Conservation (phyloP, 2,329 filamentous ascomycete species). For the Waltergamsia citrina region DNA sequence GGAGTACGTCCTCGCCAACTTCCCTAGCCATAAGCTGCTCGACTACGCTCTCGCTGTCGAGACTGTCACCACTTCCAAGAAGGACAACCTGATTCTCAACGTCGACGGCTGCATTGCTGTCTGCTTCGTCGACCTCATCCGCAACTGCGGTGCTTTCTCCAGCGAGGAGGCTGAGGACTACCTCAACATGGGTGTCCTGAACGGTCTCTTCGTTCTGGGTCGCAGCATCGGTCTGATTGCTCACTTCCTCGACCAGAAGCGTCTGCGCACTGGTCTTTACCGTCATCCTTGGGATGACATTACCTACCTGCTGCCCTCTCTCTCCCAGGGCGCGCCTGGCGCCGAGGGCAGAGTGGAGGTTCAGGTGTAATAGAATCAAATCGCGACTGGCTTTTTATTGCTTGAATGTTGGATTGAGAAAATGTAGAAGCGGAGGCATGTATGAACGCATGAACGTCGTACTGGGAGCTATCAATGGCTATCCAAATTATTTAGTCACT, state of each 20-base stretch:
- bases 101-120: constrained; percentile 97
- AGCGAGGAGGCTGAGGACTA: constrained; percentile 97
- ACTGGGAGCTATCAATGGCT: constrained; percentile 18
- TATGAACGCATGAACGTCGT: constrained; percentile 27
- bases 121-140: constrained; percentile 95
- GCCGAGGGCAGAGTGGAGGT: constrained; percentile 86
- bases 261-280: constrained; percentile 95
- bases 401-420: constrained; percentile 16
- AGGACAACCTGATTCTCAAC: constrained; percentile 99
- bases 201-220: constrained; percentile 97
- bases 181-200: constrained; percentile 97
- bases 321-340: constrained; percentile 62
- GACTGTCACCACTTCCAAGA: constrained; percentile 97
- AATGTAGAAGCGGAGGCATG: constrained; percentile 17
- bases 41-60: constrained; percentile 98
- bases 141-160: constrained; percentile 96
- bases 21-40: constrained; percentile 95
- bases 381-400: constrained; percentile 19
- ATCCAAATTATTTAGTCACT: constrained; percentile 17
- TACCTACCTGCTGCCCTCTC: constrained; percentile 82
- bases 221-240: constrained; percentile 98
- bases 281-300: constrained; percentile 99
- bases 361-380: constrained; percentile 49
- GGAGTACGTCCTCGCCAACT: constrained; percentile 96
- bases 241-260: constrained; percentile 99